Percentiles rank a stretch among this genome's conserved stretches.
phyloP scores from a whole-genome alignment of 768 basidiomycete species.

The Dentipellis sp. region DNA sequence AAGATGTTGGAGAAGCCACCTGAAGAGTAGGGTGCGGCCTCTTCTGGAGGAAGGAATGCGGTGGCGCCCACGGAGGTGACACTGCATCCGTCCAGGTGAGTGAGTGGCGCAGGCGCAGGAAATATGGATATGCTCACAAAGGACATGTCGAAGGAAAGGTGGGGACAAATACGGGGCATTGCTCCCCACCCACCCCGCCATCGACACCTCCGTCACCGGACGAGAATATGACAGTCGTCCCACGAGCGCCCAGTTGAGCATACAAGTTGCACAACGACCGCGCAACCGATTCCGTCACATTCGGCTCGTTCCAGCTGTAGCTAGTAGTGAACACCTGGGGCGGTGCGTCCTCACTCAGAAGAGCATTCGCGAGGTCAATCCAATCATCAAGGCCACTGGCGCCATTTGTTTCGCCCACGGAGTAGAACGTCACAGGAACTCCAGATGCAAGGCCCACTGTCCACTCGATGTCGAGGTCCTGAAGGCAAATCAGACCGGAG shows the following conservation, averaged over 20 bases:
- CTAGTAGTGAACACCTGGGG: constrained; percentile 15
- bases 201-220: constrained; percentile 16
- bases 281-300: constrained; percentile 4
- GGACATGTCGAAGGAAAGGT: constrained; percentile 16
- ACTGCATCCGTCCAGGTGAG: neutral
- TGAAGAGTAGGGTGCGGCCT: constrained; percentile 6
- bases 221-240: constrained; percentile 7
- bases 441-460: constrained; percentile 16
- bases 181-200: constrained; percentile 1
- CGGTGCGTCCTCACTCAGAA: constrained; percentile 5
- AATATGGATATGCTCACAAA: constrained; percentile 1
- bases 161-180: constrained; percentile 7
- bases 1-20: constrained; percentile 18
- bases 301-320: constrained; percentile 18
- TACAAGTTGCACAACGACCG: constrained; percentile 12
- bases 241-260: constrained; percentile 16
- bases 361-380: constrained; percentile 6
- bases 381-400: constrained; percentile 8
- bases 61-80: constrained; percentile 13
- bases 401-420: constrained; percentile 13
- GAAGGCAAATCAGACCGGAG: constrained; percentile 8
- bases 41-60: constrained; percentile 6
- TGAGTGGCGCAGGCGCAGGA: neutral
- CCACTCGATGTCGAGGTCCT: constrained; percentile 19
- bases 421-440: constrained; percentile 18